Evolutionary conservation across 2,329 filamentous ascomycete genomes (phyloP).

Genomic region (Trichoderma breve): DNA sequence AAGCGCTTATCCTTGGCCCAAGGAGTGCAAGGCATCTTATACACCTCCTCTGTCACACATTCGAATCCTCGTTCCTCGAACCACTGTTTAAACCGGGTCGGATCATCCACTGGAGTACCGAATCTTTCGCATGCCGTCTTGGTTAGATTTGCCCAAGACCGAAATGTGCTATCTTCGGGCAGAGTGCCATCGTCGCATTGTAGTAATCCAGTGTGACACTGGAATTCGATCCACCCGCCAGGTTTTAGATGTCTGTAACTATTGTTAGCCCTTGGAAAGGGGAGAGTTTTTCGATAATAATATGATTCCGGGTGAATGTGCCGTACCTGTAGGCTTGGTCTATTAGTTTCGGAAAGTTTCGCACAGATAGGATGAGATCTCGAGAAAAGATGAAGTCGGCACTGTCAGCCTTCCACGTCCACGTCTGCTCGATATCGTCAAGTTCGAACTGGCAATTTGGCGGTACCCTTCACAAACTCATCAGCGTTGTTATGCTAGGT

Average conservation of each 20-base stretch:
- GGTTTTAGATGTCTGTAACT: constrained; percentile 31
- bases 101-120: constrained; percentile 31
- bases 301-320: not conserved
- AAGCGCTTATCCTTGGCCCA: constrained; percentile 50
- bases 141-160: constrained; percentile 28
- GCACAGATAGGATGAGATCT: constrained; percentile 31
- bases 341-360: constrained; percentile 34
- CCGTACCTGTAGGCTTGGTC: constrained; percentile 36
- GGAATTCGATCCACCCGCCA: constrained; percentile 36
- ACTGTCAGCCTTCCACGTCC: constrained; percentile 37
- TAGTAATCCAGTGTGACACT: constrained; percentile 30
- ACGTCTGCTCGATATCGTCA: constrained; percentile 37
- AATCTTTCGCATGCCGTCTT: constrained; percentile 28
- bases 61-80: constrained; percentile 51
- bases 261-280: not conserved
- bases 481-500: not conserved
- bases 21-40: constrained; percentile 46
- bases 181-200: constrained; percentile 35
- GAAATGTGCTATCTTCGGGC: constrained; percentile 26
- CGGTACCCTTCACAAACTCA: constrained; percentile 29
- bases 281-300: not conserved
- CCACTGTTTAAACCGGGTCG: constrained; percentile 30
- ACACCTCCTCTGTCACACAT: constrained; percentile 45
- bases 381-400: constrained; percentile 38
- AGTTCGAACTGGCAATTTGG: constrained; percentile 39